Percentiles rank a stretch among this genome's conserved stretches.
Conservation (phyloP, 768 basidiomycete species). For the Macrolepiota dolichaula region DNA sequence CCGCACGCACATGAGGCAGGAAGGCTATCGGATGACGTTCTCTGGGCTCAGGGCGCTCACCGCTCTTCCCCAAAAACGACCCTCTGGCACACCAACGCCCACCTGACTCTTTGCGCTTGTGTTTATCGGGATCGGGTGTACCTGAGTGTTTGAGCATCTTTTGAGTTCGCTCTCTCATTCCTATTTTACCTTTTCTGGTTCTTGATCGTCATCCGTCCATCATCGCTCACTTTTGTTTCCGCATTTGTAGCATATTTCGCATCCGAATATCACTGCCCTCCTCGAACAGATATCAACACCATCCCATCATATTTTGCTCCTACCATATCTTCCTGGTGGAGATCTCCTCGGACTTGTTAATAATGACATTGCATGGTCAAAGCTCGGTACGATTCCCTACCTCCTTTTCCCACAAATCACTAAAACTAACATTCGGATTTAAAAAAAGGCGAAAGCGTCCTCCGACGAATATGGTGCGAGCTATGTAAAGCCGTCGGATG, state of each 20-base stretch:
- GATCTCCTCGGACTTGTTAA: constrained; percentile 80
- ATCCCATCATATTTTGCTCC: constrained; percentile 72
- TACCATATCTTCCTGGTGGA: constrained; percentile 75
- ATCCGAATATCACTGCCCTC: constrained; percentile 75
- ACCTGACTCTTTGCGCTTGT: too few relatives aligned
- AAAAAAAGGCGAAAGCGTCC: constrained; percentile 48
- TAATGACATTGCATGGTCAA: constrained; percentile 42
- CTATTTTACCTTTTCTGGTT: too few relatives aligned
- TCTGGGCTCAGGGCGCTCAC: background rate
- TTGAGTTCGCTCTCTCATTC: too few relatives aligned
- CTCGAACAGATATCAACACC: constrained; percentile 68
- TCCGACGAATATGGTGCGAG: constrained; percentile 73
- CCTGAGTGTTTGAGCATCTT: too few relatives aligned
- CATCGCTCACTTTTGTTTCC: background rate
- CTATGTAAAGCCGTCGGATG: constrained; percentile 76
- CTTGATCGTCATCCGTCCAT: too few relatives aligned
- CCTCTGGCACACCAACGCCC: too few relatives aligned
- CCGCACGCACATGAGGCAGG: background rate
- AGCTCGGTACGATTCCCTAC: constrained; percentile 33
- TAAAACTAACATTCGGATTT: constrained; percentile 7
- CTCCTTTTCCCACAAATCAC: constrained; percentile 3
- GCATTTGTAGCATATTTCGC: constrained; percentile 62
- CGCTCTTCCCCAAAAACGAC: background rate
- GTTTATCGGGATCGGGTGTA: too few relatives aligned
- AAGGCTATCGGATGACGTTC: background rate